Percentiles rank a stretch among this genome's conserved stretches.
Evolutionary conservation across 202 grass and related monocot genomes (phyloP).

Genomic region (Bolboschoenoplectus hybrid): DNA sequence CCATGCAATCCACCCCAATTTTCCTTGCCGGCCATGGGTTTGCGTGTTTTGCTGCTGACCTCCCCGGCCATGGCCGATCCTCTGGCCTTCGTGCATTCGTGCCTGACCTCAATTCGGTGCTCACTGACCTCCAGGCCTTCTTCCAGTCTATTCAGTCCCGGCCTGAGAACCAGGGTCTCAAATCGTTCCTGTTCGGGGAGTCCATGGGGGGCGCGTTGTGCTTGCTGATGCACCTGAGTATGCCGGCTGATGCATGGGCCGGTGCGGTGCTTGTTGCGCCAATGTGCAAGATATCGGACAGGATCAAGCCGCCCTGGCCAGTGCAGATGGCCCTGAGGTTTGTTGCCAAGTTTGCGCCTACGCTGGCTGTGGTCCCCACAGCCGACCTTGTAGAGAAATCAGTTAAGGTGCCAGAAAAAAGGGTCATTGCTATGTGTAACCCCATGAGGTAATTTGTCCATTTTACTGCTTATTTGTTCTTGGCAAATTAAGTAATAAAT

Average conservation of each 20-base stretch:
- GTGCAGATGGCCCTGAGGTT: constrained; percentile 70
- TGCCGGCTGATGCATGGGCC: constrained; percentile 50
- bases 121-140: constrained; percentile 60
- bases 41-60: constrained; percentile 83
- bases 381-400: constrained; percentile 88
- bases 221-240: constrained; percentile 73
- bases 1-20: constrained; percentile 72
- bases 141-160: constrained; percentile 52
- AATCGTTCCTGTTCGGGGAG: constrained; percentile 79
- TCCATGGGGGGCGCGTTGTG: constrained; percentile 92
- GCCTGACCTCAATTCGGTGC: constrained; percentile 58
- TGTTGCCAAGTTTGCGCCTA: constrained; percentile 68
- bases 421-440: constrained; percentile 67
- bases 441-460: constrained; percentile 46
- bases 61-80: constrained; percentile 84
- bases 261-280: constrained; percentile 88
- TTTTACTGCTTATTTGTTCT: constrained; percentile 7
- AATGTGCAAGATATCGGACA: constrained; percentile 91
- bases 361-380: constrained; percentile 77
- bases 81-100: constrained; percentile 76
- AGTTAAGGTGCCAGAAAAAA: constrained; percentile 82
- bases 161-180: constrained; percentile 45
- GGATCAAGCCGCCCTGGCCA: constrained; percentile 72
- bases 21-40: constrained; percentile 81
- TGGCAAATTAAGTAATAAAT: background rate